Evolutionary conservation across 371 early-diverging fungal species (phyloP), one percentile per base, ranked within the genome.

Genomic region (Mortierella sp.): DNA sequence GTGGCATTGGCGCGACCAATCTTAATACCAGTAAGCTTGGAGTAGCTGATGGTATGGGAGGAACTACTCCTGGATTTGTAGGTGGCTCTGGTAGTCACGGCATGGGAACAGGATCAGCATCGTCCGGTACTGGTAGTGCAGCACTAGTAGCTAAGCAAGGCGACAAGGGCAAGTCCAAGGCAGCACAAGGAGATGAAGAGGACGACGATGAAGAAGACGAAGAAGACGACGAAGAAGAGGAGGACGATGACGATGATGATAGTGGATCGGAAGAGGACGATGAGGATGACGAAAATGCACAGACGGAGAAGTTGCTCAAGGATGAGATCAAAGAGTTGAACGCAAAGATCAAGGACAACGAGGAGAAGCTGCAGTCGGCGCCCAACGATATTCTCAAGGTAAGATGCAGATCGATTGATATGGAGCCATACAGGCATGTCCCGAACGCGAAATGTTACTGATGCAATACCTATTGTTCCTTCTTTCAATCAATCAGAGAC

Each of bases 261-360:
- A 69, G 61, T 1, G 55, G 59, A 2, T 69, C 65, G 0, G 64
- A 64, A 2, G 76, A 76, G 1, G 65, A 74, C 14, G 69, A 74
- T 0, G 76, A 65, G 16, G 69, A 70, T 14, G 51, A 78, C 14
- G 71, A 74, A 41, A 61, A 39, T 31, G 67, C 56, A 1, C 73
- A 84, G 65, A 64, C 79, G 67, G 82, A 81, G 52, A 81, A 80
- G 68, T 52, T 86, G 47, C 67, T 86, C 26, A 81, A 73, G 59
- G 86, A 86, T 59, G 87, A 84, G 51, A 82, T 84, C 41, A 80
- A 61, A 2, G 86, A 86, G 43, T 58, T 86, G 49, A 80, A 83
- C 43, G 67, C 68, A 39, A 86, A 74, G 26, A 72, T 86, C 51
- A 59, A 59, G 10, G 81, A 80, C 30, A 85, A 80, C 58, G 54